A percentile compares a stretch with the other conserved stretches of the same genome.
Conservation (phyloP, 2,329 filamentous ascomycete genomes). For the Trichophyton rubrum region DNA sequence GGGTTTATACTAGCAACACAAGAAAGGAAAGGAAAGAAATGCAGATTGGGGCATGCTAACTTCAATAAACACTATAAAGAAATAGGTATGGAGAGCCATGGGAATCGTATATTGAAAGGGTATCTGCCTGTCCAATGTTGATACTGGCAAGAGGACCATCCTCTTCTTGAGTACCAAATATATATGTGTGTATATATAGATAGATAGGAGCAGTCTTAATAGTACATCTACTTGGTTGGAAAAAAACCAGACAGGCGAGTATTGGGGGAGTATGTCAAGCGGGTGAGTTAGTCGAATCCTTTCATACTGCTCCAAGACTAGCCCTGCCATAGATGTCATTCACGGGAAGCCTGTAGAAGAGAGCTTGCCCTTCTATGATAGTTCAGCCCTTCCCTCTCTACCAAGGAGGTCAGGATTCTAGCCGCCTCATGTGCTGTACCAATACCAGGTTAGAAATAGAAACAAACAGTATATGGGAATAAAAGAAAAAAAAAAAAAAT, state of each 20-base stretch:
- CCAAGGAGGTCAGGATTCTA: constrained; percentile 11
- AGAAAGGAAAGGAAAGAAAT: background rate
- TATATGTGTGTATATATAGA: background rate
- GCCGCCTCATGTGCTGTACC: constrained; percentile 12
- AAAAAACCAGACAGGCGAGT: background rate
- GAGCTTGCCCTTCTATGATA: background rate
- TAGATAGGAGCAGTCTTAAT: background rate
- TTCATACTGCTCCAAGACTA: too few relatives aligned
- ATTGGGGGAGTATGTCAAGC: too few relatives aligned
- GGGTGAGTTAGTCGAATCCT: too few relatives aligned
- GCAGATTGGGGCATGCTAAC: background rate
- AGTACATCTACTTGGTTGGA: background rate
- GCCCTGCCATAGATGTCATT: background rate
- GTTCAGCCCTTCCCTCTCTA: constrained; percentile 7
- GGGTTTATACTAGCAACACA: background rate
- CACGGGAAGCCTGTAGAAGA: background rate
- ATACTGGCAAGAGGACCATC: background rate
- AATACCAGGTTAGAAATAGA: background rate
- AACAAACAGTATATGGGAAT: too few relatives aligned
- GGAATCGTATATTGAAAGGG: background rate
- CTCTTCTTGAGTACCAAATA: background rate
- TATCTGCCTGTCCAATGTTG: background rate
- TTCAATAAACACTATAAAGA: background rate
- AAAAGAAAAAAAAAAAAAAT: background rate
- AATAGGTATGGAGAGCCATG: background rate